Base-by-base conservation (phyloP, 352 stramenopile genomes). In the Globisporangium carolinianum region DNA sequence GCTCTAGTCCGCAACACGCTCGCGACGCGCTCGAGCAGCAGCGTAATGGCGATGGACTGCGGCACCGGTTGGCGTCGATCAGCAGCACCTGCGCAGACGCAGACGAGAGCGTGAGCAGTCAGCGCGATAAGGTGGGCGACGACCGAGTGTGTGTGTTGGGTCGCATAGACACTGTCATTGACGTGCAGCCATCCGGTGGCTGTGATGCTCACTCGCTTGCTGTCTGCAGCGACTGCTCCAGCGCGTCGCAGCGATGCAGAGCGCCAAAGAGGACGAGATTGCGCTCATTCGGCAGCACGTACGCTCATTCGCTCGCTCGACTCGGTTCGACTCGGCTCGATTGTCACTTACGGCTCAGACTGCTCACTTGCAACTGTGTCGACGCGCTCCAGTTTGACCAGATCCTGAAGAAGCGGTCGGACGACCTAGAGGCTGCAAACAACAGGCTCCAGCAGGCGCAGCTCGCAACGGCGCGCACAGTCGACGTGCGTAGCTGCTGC, bases 251-350 rank as follows among this genome's bases (percentile, higher is more conserved):
- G 61, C 62, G 5, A 50, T 94, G 24, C 77, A 94, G 55, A 71
- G 60, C 37, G 67, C 67, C 14, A 94, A 94, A 60, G 71, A 87
- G 47, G 72, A 69, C 51, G 79, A 94, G 53, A 81, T 94, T 18
- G 62, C 76, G 47, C 76, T 89, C 32, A 81, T 94, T 48, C 79
- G 76, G 10, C 69, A 80, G 36, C 83, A 94, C 56, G 76, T 83
- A 58, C n/a, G 57, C 24, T 15, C 11, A 0, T 3, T 45, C 36
- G n/a, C 11, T 35, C 14, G 7, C 9, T 63, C 41, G 8, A 36
- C 4, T 15, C 32, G 35, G 52, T 51, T 54, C 24, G 24, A 32
- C 2, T 32, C 3, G 24, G 24, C 24, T 32, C 24, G 24, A 32
- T 32, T 32, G 24, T 32, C 24, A 32, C 24, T 32, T 32, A 32